Conservation (phyloP, 768 basidiomycete genomes). For the Suillus paluster region DNA sequence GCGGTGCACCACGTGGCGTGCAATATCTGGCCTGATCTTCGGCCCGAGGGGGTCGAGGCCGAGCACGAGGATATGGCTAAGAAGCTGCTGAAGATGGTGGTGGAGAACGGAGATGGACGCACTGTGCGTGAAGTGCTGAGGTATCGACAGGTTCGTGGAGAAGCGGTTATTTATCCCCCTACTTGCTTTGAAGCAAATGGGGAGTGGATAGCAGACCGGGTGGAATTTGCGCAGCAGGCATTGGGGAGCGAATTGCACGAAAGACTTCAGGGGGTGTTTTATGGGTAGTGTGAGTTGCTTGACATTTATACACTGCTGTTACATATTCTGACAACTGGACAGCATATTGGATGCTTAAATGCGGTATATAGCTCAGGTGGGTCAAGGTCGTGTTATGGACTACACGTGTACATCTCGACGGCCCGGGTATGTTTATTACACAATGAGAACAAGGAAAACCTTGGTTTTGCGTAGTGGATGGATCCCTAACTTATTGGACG, state of each 20-base stretch:
- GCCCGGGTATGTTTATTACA: neutral
- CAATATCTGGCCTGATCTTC: constrained; percentile 73
- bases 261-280: constrained; percentile 5
- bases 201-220: constrained; percentile 14
- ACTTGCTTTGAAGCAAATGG: constrained; percentile 47
- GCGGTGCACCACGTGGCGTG: constrained; percentile 82
- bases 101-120: constrained; percentile 51
- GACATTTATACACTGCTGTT: neutral
- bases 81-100: constrained; percentile 56
- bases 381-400: neutral
- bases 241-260: constrained; percentile 10
- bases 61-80: constrained; percentile 23
- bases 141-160: constrained; percentile 55
- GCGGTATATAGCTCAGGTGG: neutral
- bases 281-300: neutral
- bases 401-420: neutral
- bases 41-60: constrained; percentile 20
- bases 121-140: constrained; percentile 56
- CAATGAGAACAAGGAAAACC: too few relatives aligned
- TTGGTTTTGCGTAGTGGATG: too few relatives aligned
- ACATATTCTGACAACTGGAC: neutral
- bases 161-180: constrained; percentile 49
- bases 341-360: neutral
- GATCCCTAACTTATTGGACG: too few relatives aligned
- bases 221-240: neutral